Percentiles rank a stretch among this genome's conserved stretches.
phyloP scores from a whole-genome alignment of 2,329 filamentous ascomycete genomes.

The Cercospora sojina region DNA sequence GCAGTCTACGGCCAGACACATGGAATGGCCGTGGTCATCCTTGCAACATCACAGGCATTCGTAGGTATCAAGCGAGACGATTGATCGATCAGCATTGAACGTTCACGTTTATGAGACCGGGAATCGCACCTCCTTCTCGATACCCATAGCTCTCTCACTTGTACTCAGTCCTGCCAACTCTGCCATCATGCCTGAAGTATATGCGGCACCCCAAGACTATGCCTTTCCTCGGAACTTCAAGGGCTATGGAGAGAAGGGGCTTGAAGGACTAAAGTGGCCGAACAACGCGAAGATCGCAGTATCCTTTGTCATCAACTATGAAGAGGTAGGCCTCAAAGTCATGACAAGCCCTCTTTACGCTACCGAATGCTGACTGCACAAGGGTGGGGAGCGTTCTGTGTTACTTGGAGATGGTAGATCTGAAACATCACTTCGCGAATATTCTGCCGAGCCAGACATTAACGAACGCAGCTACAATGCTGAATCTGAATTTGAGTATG shows the following conservation, averaged over 20 bases:
- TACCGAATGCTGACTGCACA: not conserved
- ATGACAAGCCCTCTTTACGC: not conserved
- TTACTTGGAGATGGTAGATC: conserved; percentile 42
- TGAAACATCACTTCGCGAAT: conserved; percentile 44
- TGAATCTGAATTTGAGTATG: conserved; percentile 55
- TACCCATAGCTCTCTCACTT: not conserved
- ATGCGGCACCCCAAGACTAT: not conserved
- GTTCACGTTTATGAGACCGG: not conserved
- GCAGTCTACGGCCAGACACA: not conserved
- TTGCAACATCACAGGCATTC: not conserved
- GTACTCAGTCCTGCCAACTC: too few relatives aligned
- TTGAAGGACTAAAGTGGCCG: conserved; percentile 40
- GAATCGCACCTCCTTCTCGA: not conserved
- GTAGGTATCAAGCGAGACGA: not conserved
- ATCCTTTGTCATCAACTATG: conserved; percentile 51
- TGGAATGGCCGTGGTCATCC: not conserved
- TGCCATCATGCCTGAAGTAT: not conserved
- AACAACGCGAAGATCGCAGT: conserved; percentile 49
- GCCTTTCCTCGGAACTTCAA: conserved; percentile 26
- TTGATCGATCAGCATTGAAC: not conserved
- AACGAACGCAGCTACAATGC: conserved; percentile 45
- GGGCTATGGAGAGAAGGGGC: conserved; percentile 32
- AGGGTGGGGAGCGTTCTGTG: conserved; percentile 44
- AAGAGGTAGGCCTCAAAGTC: conserved; percentile 34
- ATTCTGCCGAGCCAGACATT: conserved; percentile 24